A percentile compares a stretch with the other conserved stretches of the same genome.
Evolutionary conservation across 306 rosid genomes (phyloP).

Genomic region (cucumber (Cucumis sativus)): Cucumber_9930_V3 NC_026660.2:26624501-26625000

Average conservation of each 20-base stretch:
- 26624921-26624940: background rate
- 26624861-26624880: constrained; percentile 26
- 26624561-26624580: constrained; percentile 37
- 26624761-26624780: constrained; percentile 20
- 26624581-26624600: constrained; percentile 23
- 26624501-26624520: constrained; percentile 46
- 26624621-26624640: constrained; percentile 24
- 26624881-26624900: constrained; percentile 10
- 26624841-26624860: constrained; percentile 5
- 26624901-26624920: background rate
- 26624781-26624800: constrained; percentile 35
- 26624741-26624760: constrained; percentile 23
- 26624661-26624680: background rate
- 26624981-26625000: constrained; percentile 7
- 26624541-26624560: constrained; percentile 44
- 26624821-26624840: constrained; percentile 29
- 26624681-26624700: constrained; percentile 4
- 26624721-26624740: background rate
- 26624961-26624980: background rate
- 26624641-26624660: background rate
- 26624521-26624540: constrained; percentile 49
- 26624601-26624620: constrained; percentile 25
- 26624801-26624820: constrained; percentile 30
- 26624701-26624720: background rate
- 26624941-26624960: background rate